phyloP scores from a whole-genome alignment of 306 rosid species.

The Crotalaria pallida region DNA sequence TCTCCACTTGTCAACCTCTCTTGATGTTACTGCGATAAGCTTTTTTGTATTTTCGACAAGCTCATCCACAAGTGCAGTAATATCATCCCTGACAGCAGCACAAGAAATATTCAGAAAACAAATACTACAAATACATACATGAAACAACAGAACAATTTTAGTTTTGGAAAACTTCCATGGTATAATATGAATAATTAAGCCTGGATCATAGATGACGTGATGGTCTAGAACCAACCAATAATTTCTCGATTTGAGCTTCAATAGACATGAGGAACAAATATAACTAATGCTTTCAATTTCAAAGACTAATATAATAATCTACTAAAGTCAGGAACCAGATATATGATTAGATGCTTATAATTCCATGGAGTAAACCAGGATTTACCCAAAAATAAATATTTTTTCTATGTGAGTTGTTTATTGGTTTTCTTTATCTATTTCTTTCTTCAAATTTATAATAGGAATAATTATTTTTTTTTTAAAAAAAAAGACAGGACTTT shows the following conservation, averaged over 20 bases:
- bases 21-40: constrained; percentile 58
- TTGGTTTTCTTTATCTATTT: neutral
- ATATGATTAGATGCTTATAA: too few relatives aligned
- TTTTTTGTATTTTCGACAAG: constrained; percentile 57
- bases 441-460: neutral
- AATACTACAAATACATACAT: neutral
- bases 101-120: neutral
- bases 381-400: too few relatives aligned
- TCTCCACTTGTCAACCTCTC: constrained; percentile 73
- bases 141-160: constrained; percentile 4
- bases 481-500: neutral
- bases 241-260: too few relatives aligned
- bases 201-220: too few relatives aligned
- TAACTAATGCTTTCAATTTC: too few relatives aligned
- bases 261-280: too few relatives aligned
- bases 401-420: neutral
- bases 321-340: too few relatives aligned
- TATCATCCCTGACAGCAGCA: constrained; percentile 52
- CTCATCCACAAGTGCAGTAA: constrained; percentile 66
- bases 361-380: too few relatives aligned
- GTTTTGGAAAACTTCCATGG: neutral
- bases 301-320: too few relatives aligned
- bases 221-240: too few relatives aligned
- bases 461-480: too few relatives aligned
- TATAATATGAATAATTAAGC: too few relatives aligned